Evolutionary conservation across 148 eudicot species (phyloP).

Genomic region (Nepenthes mirabilis): DNA sequence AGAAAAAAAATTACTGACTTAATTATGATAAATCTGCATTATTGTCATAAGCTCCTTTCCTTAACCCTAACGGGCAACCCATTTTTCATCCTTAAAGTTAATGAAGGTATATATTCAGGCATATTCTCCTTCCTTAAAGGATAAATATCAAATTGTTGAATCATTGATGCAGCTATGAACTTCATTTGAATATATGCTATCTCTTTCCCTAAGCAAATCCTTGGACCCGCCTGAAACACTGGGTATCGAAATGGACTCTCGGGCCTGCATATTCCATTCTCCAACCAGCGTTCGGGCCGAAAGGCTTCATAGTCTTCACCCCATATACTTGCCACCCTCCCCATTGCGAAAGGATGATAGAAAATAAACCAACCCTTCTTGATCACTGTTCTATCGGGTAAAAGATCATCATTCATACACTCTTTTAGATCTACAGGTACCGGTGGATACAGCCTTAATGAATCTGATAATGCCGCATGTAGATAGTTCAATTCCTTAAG

Average conservation of each 20-base stretch:
- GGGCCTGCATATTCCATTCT: background rate
- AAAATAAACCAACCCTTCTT: constrained; percentile 31
- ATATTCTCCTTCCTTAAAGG: background rate
- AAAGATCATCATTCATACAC: constrained; percentile 32
- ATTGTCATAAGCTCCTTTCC: no score
- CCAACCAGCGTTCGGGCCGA: background rate
- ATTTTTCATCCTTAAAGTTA: constrained; percentile 4
- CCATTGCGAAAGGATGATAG: background rate
- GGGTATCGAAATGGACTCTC: constrained; percentile 5
- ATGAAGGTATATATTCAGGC: background rate
- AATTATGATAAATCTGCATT: no score
- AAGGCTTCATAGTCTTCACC: background rate
- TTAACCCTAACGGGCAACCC: constrained; percentile 2
- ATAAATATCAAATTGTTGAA: background rate
- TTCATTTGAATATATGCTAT: constrained; percentile 5
- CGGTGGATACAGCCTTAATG: constrained; percentile 33
- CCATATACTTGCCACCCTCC: background rate
- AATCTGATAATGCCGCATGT: constrained; percentile 22
- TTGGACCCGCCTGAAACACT: background rate
- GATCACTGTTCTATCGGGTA: constrained; percentile 42
- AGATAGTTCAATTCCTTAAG: constrained; percentile 15
- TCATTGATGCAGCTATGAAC: background rate
- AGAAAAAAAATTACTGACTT: no score
- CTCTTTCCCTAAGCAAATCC: constrained; percentile 7
- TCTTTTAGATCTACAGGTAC: constrained; percentile 44